Evolutionary conservation across 2,329 filamentous ascomycete species (phyloP).

Genomic region (Venturiaceae sp.): DNA sequence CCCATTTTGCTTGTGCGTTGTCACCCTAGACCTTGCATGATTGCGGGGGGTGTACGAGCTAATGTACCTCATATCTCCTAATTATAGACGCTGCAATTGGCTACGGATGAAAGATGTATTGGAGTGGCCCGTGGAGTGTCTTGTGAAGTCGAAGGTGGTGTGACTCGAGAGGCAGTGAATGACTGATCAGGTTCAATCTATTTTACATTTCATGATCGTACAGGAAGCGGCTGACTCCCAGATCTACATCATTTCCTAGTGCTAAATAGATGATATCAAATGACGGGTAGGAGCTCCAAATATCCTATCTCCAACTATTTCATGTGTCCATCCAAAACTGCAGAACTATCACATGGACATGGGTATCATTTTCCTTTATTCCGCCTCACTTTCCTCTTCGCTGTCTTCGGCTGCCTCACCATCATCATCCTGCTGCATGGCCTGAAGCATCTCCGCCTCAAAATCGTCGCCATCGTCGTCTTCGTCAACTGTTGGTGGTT

Average conservation of each 20-base stretch:
- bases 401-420: constrained; percentile 7
- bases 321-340: not conserved
- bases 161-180: not conserved
- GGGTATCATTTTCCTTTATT: constrained; percentile 3
- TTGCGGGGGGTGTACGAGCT: not conserved
- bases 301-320: not conserved
- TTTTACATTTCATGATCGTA: not conserved
- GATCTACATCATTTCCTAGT: too few relatives aligned
- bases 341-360: not conserved
- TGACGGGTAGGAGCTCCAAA: not conserved
- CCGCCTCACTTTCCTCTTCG: constrained; percentile 9
- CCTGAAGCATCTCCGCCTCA: constrained; percentile 9
- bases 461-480: constrained; percentile 6
- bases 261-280: too few relatives aligned
- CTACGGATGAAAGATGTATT: not conserved
- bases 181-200: not conserved
- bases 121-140: not conserved
- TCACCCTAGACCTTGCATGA: not conserved
- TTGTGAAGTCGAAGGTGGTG: not conserved
- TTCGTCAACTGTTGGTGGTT: not conserved
- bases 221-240: not conserved
- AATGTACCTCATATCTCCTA: not conserved
- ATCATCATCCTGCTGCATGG: constrained; percentile 5
- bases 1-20: not conserved
- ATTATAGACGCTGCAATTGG: not conserved